Evolutionary conservation across 805 yeast genomes (phyloP).

Genomic region (Candida piceae): DNA sequence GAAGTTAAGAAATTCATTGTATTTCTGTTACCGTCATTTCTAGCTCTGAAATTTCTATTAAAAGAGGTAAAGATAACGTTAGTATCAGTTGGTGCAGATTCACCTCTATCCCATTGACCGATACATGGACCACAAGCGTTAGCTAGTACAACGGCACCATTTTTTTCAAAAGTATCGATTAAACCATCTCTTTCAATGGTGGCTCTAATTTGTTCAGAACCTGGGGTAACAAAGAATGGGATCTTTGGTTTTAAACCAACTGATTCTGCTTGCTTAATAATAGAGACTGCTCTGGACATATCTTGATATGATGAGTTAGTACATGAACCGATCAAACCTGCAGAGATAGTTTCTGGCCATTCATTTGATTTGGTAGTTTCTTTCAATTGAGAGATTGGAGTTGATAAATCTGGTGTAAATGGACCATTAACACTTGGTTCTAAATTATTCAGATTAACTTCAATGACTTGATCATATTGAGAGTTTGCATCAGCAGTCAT

Average conservation of each 20-base stretch:
- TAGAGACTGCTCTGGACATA: slow-evolving; percentile 94
- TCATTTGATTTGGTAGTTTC: slow-evolving; percentile 76
- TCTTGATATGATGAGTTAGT: slow-evolving; percentile 98
- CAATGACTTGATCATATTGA: slow-evolving; percentile 89
- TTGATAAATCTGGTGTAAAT: slow-evolving; percentile 95
- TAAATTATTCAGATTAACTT: slow-evolving; percentile 79
- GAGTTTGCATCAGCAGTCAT: slow-evolving; percentile 88
- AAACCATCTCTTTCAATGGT: slow-evolving; percentile 96
- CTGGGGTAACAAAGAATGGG: slow-evolving; percentile 92
- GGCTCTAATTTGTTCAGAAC: slow-evolving; percentile 97
- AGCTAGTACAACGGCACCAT: slow-evolving; percentile 92
- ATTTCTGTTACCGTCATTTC: slow-evolving; percentile 97
- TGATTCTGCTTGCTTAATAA: slow-evolving; percentile 82
- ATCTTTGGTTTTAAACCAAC: slow-evolving; percentile 92
- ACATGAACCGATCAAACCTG: slow-evolving; percentile 97
- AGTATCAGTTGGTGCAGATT: slow-evolving; percentile 85
- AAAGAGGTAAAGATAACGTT: slow-evolving; percentile 96
- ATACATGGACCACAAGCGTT: slow-evolving; percentile 99
- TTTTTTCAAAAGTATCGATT: slow-evolving; percentile 79
- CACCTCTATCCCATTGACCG: slow-evolving; percentile 96
- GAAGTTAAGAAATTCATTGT: slow-evolving; percentile 97
- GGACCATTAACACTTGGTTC: slow-evolving; percentile 98
- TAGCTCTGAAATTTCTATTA: slow-evolving; percentile 96
- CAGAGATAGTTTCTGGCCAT: slow-evolving; percentile 92
- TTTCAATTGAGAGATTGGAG: slow-evolving; percentile 85